These are phyloP conservation scores for Orbilia blumenaviensis DNA, from an alignment of 2,329 filamentous ascomycete species.

Conservation along the genomic window DNA sequence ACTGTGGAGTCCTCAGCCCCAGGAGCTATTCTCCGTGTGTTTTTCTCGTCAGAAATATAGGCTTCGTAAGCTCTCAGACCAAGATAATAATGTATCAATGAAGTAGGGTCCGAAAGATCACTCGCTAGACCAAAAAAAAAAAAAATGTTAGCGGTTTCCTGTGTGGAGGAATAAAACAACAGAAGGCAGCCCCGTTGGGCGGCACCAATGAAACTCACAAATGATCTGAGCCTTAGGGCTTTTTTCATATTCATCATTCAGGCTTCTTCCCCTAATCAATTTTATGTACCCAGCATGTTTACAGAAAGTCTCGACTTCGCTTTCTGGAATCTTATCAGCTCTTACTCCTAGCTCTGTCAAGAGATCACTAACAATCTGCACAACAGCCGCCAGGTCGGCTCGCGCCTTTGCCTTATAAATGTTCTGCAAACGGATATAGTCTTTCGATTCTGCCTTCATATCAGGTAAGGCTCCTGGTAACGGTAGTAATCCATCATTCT, in stretches of 20 bases:
- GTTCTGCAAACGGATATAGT: constrained; percentile 90
- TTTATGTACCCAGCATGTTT: constrained; percentile 95
- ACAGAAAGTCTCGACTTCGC: constrained; percentile 88
- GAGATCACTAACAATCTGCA: constrained; percentile 64
- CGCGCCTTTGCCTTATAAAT: constrained; percentile 81
- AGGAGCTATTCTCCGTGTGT: constrained; percentile 37
- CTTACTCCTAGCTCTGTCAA: constrained; percentile 67
- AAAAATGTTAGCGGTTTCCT: no score
- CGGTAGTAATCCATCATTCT: constrained; percentile 76
- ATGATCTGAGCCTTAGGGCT: constrained; percentile 61
- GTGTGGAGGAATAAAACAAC: no score
- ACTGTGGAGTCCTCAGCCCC: constrained; percentile 52
- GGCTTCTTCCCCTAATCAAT: constrained; percentile 74
- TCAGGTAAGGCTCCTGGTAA: constrained; percentile 88
- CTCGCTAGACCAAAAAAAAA: constrained; percentile 31
- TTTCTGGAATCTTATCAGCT: constrained; percentile 69
- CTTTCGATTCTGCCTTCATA: constrained; percentile 93
- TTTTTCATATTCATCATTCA: constrained; percentile 63
- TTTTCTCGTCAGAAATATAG: constrained; percentile 49
- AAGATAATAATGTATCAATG: constrained; percentile 75
- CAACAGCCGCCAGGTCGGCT: constrained; percentile 76
- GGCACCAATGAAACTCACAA: constrained; percentile 63
- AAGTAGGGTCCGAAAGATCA: constrained; percentile 63
- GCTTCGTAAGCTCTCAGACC: constrained; percentile 64
- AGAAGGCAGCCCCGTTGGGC: no score